phyloP scores from a whole-genome alignment of 2,329 filamentous ascomycete species.

The Xylariaceae sp. region DNA sequence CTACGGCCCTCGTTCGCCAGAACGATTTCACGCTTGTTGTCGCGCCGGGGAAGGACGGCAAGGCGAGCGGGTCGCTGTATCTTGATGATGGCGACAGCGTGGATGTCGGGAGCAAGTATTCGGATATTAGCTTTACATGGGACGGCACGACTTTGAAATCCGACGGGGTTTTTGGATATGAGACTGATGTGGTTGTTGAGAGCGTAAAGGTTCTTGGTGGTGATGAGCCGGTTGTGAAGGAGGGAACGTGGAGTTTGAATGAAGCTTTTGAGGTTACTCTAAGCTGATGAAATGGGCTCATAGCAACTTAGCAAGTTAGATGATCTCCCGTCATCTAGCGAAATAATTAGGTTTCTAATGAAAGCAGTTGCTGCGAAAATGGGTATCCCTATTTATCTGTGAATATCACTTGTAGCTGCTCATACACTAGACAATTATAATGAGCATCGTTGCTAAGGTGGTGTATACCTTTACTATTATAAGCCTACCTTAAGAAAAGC shows the following conservation, averaged over 20 bases:
- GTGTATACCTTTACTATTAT: no score
- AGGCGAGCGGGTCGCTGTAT: conserved; percentile 55
- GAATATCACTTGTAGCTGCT: no score
- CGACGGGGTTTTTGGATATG: conserved; percentile 31
- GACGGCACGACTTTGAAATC: conserved; percentile 30
- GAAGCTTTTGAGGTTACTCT: conserved; percentile 28
- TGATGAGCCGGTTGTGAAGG: conserved; percentile 19
- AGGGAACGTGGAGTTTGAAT: conserved; percentile 30
- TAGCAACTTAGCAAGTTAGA: background rate
- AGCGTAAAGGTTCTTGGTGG: conserved; percentile 29
- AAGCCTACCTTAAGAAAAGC: no score
- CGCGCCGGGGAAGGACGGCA: conserved; percentile 55
- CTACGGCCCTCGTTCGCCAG: conserved; percentile 55
- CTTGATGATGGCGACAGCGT: conserved; percentile 54
- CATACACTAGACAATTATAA: no score
- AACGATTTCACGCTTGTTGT: conserved; percentile 57
- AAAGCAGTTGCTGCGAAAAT: no score
- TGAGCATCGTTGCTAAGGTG: no score
- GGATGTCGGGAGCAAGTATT: conserved; percentile 29
- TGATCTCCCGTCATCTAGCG: no score
- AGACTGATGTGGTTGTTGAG: conserved; percentile 31
- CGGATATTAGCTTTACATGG: conserved; percentile 33
- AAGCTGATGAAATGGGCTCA: background rate
- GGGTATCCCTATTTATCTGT: no score
- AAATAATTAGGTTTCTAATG: no score